These are phyloP conservation scores for Annulohypoxylon moriforme DNA, from an alignment of 495 filamentous ascomycete genomes.

Conservation along the genomic window DNA sequence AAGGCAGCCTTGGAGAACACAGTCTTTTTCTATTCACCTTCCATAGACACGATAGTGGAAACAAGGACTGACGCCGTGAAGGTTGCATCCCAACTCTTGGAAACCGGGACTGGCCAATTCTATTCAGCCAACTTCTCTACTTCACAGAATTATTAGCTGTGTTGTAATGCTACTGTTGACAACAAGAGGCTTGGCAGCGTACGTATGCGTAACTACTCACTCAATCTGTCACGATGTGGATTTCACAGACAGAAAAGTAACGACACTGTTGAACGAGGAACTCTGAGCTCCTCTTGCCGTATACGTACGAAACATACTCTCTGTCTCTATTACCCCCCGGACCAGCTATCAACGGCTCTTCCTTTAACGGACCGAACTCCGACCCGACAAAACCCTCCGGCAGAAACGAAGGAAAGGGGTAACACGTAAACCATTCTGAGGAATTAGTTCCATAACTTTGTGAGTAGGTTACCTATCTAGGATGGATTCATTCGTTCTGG, in stretches of 20 bases:
- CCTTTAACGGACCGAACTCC: not conserved
- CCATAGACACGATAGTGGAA: slow-evolving; percentile 8
- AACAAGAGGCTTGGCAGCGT: not conserved
- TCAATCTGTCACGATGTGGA: not conserved
- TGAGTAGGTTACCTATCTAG: too few species aligned
- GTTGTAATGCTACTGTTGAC: not conserved
- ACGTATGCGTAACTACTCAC: not conserved
- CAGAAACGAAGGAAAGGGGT: not conserved
- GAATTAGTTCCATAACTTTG: too few species aligned
- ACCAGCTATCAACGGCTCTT: not conserved
- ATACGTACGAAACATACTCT: not conserved
- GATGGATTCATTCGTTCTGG: too few species aligned
- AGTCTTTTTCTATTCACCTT: slow-evolving; percentile 9
- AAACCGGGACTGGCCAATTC: not conserved
- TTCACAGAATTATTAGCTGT: not conserved
- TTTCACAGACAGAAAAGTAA: not conserved
- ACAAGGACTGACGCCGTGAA: not conserved
- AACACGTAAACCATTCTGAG: not conserved
- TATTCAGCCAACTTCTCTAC: not conserved
- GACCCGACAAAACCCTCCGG: not conserved
- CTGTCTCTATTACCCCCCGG: not conserved
- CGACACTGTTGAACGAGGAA: not conserved
- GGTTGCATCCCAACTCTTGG: not conserved
- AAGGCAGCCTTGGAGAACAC: not conserved
- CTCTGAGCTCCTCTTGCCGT: not conserved